phyloP scores from a whole-genome alignment of 108 stramenopile genomes.

The Hondaea fermentalgiana region DNA sequence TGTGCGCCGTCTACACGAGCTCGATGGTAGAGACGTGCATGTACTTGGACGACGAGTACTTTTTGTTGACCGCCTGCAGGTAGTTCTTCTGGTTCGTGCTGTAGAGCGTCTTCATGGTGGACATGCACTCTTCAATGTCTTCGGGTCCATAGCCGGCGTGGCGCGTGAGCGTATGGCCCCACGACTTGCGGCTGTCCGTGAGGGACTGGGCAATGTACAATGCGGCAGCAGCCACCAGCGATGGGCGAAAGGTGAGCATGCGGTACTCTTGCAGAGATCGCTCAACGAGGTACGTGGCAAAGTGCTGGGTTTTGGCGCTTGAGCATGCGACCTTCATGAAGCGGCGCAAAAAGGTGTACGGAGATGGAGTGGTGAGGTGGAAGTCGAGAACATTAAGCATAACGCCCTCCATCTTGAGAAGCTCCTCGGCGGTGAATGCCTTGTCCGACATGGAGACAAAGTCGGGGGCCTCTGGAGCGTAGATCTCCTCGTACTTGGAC shows the following conservation, averaged over 20 bases:
- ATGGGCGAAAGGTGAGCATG: slow-evolving; percentile 71
- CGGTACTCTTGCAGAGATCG: slow-evolving; percentile 84
- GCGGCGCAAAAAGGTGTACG: slow-evolving; percentile 76
- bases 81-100: slow-evolving; percentile 45
- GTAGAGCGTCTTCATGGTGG: slow-evolving; percentile 47
- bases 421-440: slow-evolving; percentile 81
- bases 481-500: slow-evolving; percentile 98
- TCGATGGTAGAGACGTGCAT: background rate
- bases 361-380: slow-evolving; percentile 79
- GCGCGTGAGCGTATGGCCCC: slow-evolving; percentile 72
- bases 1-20: background rate
- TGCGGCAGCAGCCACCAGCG: slow-evolving; percentile 69
- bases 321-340: slow-evolving; percentile 83
- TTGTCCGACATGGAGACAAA: slow-evolving; percentile 92
- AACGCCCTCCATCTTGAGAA: slow-evolving; percentile 87
- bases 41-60: slow-evolving; percentile 56
- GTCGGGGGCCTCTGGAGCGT: slow-evolving; percentile 89
- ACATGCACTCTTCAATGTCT: slow-evolving; percentile 62
- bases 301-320: slow-evolving; percentile 62
- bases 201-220: slow-evolving; percentile 71
- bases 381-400: slow-evolving; percentile 76
- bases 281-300: slow-evolving; percentile 83
- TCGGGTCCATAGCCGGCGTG: slow-evolving; percentile 70
- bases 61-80: slow-evolving; percentile 70
- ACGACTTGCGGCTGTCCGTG: slow-evolving; percentile 60